phyloP scores from a whole-genome alignment of 257 asterid species.

The Henckelia pumila region DNA sequence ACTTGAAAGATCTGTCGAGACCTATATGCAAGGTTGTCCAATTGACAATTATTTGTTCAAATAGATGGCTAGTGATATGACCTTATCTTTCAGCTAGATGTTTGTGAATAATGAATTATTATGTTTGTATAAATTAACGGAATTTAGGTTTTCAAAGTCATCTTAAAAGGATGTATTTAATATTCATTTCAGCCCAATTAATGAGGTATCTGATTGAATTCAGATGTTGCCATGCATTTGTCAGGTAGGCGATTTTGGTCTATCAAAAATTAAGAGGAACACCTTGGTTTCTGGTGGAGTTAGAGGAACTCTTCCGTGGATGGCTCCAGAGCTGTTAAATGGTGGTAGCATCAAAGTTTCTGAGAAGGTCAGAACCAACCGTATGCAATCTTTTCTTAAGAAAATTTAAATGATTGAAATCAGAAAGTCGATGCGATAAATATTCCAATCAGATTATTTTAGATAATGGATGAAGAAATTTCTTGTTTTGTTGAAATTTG shows the following conservation, averaged over 20 bases:
- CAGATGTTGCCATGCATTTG: constrained; percentile 25
- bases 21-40: constrained; percentile 86
- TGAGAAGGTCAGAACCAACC: constrained; percentile 59
- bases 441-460: neutral
- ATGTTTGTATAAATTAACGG: neutral
- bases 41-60: neutral
- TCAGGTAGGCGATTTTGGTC: constrained; percentile 95
- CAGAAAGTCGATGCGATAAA: constrained; percentile 12
- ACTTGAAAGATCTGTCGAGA: constrained; percentile 82
- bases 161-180: constrained; percentile 5
- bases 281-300: constrained; percentile 97
- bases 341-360: constrained; percentile 83
- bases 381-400: constrained; percentile 12
- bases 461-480: constrained; percentile 5
- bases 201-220: constrained; percentile 20
- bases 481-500: constrained; percentile 5
- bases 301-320: constrained; percentile 96
- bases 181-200: neutral
- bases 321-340: constrained; percentile 92
- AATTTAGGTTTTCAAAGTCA: neutral
- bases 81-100: no score
- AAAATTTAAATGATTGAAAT: constrained; percentile 19
- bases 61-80: constrained; percentile 1
- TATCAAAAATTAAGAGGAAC: constrained; percentile 80
- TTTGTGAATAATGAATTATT: neutral